These are phyloP conservation scores for Mastigamoeba balamuthi DNA, from an alignment of 78 protist species.

Conservation along the genomic window DNA sequence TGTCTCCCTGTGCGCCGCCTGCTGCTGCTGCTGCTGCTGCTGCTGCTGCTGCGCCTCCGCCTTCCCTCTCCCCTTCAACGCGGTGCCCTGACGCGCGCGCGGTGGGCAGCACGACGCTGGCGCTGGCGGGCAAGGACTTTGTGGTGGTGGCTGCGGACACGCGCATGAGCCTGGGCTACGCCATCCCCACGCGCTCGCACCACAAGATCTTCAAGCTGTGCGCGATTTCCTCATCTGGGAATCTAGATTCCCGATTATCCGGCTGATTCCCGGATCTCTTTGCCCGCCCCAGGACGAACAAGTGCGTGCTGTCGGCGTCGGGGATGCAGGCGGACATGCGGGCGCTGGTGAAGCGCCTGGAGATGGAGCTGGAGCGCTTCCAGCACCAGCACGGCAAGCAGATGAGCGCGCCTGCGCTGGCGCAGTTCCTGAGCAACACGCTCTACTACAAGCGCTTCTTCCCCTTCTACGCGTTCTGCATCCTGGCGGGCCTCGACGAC, in stretches of 20 bases:
- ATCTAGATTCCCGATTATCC: neutral
- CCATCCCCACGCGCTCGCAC: conserved; percentile 69
- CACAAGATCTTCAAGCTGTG: conserved; percentile 69
- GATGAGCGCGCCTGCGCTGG: conserved; percentile 64
- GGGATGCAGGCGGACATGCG: conserved; percentile 90
- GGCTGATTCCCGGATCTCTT: neutral
- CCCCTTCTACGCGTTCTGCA: conserved; percentile 93
- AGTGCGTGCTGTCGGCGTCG: conserved; percentile 66
- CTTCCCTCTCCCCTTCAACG: too few relatives aligned
- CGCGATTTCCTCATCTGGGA: neutral
- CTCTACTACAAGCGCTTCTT: conserved; percentile 93
- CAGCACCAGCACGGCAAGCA: conserved; percentile 63
- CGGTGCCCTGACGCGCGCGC: too few relatives aligned
- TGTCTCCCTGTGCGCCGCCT: too few relatives aligned
- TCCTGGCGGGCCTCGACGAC: conserved; percentile 83
- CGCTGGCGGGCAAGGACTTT: conserved; percentile 90
- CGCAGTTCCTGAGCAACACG: conserved; percentile 84
- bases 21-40: too few relatives aligned
- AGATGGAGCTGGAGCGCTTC: conserved; percentile 13
- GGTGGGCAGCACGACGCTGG: conserved; percentile 66
- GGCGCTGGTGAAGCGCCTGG: conserved; percentile 74
- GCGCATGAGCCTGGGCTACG: conserved; percentile 85
- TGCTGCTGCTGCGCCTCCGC: too few relatives aligned
- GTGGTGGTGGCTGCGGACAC: conserved; percentile 96
- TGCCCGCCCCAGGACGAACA: conserved; percentile 38